Base-by-base conservation (phyloP, 164 flowering plant genomes). In the Umbellularia californica region DNA sequence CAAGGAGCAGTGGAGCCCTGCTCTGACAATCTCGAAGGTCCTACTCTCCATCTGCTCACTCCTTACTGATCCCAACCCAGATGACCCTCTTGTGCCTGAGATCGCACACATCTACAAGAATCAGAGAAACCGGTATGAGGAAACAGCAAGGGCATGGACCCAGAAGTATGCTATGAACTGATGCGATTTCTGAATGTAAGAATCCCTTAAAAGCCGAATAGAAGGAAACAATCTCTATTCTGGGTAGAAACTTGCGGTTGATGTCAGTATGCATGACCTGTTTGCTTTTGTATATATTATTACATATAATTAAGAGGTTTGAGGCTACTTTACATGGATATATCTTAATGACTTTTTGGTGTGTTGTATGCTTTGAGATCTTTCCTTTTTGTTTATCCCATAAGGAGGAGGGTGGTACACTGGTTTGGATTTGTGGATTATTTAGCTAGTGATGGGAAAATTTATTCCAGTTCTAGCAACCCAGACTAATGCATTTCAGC, bases 1-100 rank as follows among this genome's bases (percentile, higher is more conserved):
- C 62, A 84, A 84, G 73, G 87, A 84, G 73, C 84, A 84, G 72
- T 84, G 87, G 84, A 84, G 87, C 71, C 87, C 84, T 28, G 87
- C 87, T 24, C 70, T 82, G 58, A 84, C 87, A 11, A 77, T 84
- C 69, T 84, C 87, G n/a, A 84, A 83, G 84, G 84, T 83, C 60
- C 78, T 83, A 12, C 82, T 83, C 55, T 83, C 86, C 51, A 83
- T 83, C 68, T 83, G 82, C 62, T 83, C 86, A 10, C 82, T 83
- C 74, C 78, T 83, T 47, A 81, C 84, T n/a, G 86, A 83, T 41
- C 86, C 86, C 17, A 83, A 83, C 76, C 85, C 85, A 4, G 82
- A 83, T 65, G 86, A 83, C 20, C 86, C 84, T 22, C 82, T 83
- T 28, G 84, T 83, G 47, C 86, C 86, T 20, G 86, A 83, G 74